These are phyloP conservation scores for Butyriboletus loyo DNA, from an alignment of 768 basidiomycete genomes.

Conservation along the genomic window DNA sequence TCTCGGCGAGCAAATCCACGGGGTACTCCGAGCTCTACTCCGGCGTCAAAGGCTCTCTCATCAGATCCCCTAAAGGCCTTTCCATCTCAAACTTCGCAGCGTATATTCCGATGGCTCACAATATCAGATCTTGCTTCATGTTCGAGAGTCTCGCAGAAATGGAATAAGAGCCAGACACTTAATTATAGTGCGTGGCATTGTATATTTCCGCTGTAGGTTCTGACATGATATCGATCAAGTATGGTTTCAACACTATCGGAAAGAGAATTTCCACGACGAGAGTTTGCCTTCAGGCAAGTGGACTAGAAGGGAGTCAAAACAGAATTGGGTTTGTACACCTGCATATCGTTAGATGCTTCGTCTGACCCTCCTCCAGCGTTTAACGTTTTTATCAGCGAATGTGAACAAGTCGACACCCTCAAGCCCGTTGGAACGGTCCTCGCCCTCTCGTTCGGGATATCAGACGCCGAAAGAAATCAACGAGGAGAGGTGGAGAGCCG, in stretches of 20 bases:
- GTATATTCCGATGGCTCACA: constrained; percentile 64
- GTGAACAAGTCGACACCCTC: constrained; percentile 40
- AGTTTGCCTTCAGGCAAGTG: constrained; percentile 80
- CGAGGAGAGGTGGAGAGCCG: constrained; percentile 69
- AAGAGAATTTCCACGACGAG: constrained; percentile 81
- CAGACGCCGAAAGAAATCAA: constrained; percentile 77
- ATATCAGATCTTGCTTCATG: constrained; percentile 71
- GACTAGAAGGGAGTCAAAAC: constrained; percentile 92
- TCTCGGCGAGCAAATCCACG: constrained; percentile 19
- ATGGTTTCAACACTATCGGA: constrained; percentile 91
- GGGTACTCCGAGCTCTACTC: constrained; percentile 28
- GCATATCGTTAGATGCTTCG: constrained; percentile 6
- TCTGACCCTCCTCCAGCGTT: constrained; percentile 43
- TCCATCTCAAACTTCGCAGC: constrained; percentile 79
- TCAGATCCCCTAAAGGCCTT: constrained; percentile 66
- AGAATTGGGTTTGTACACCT: constrained; percentile 64
- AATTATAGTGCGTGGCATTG: constrained; percentile 68
- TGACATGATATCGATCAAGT: constrained; percentile 45
- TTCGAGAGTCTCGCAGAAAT: constrained; percentile 79
- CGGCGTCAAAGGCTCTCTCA: constrained; percentile 19
- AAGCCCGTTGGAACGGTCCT: constrained; percentile 45
- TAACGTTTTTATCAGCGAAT: constrained; percentile 41
- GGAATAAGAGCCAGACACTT: constrained; percentile 84
- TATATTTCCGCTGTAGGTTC: neutral
- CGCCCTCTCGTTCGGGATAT: constrained; percentile 55